Base-by-base conservation (phyloP, 805 yeast genomes). In the Metschnikowia drakensbergensis region DNA sequence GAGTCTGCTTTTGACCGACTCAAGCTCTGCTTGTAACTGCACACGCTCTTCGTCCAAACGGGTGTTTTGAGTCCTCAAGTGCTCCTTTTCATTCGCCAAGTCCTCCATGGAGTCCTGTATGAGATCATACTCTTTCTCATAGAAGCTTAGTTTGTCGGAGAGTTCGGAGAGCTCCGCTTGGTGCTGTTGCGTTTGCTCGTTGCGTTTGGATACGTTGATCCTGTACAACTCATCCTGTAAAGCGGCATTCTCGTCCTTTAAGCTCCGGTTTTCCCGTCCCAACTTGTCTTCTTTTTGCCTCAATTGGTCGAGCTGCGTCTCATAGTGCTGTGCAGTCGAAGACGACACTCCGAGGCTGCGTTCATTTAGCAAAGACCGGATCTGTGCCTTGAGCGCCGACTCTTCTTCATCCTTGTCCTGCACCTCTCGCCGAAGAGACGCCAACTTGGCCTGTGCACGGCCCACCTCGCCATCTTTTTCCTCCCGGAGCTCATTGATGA, bases 11-110 rank as follows among this genome's bases (percentile, higher is more conserved):
- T 51, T 54, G 17, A 69, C 53, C 4, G 57, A 47, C 8, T 65
- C 67, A 41, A 64, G 67, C 48, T 70, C 71, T 3, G 58, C 53
- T 46, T 62, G 60, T 17, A 71, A 52, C 5, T 45, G 48, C 3
- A 59, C 51, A 7, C 61, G 54, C 22, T 55, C 51, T 6, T 51
- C 48, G 13, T 66, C 66, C 8, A 54, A 47, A 6, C 46, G 42
- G 27, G 32, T 29, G 8, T 47, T 45, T 22, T 54, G 53, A 2
- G 48, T 39, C 46, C 55, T 54, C 27, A 68, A 47, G 1, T 57
- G 39, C 13, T 61, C 60, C 10, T 62, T 49, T 37, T 68, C 68
- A 1, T 60, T 45, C 22, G 62, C 64, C 1, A 64, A 52, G 27
- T 49, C 48, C 22, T 62, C 59, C 36, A 61, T 51, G 1, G 65